Evolutionary conservation across 2,329 filamentous ascomycete genomes (phyloP), one percentile per base, ranked within the genome.

Genomic region (Ophiostoma ips): DNA sequence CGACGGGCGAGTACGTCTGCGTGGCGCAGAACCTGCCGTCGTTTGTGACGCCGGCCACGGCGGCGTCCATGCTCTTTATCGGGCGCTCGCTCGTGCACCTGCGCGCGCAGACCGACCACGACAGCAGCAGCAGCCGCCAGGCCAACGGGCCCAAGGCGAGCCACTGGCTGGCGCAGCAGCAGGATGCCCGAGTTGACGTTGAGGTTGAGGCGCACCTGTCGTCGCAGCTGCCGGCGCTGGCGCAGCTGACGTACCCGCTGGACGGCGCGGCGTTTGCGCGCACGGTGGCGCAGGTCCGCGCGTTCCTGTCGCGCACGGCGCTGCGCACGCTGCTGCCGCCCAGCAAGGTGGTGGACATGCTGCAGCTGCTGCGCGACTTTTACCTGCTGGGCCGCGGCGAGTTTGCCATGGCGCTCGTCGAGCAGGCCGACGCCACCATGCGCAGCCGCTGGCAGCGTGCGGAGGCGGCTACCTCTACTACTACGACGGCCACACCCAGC

Each of bases 81-180:
- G 92, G 92, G 11, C 85, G 84, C 56, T 94, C 88, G 0, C 70
- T 96, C 44, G 87, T 94, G 58, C 86, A 94, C 56, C 83, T 95
- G 50, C 76, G 49, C 15, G 47, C 41, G 31, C 48, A 49, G 44
- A 51, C 49, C 16, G 49, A 48, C n/a, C n/a, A n/a, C n/a, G n/a
- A n/a, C n/a, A n/a, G n/a, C n/a, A n/a, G n/a, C 35, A 37, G 34
- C 46, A 37, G 30, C 43, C 12, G 46, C 33, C 11, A 31, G 46
- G 40, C 34, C 45, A 51, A 46, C 44, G 44, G 46, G 13, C 44
- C 41, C 33, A 41, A 45, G 36, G 51, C 51, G 16, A 48, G 51
- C 24, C 51, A 53, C 46, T 53, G 51, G 51, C 48, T 53, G 21
- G 37, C 36, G 12, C 36, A 47, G 15, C 44, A 21, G 12, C 36